Base-by-base conservation (phyloP, 805 yeast species). In the Kazachstania viticola region DNA sequence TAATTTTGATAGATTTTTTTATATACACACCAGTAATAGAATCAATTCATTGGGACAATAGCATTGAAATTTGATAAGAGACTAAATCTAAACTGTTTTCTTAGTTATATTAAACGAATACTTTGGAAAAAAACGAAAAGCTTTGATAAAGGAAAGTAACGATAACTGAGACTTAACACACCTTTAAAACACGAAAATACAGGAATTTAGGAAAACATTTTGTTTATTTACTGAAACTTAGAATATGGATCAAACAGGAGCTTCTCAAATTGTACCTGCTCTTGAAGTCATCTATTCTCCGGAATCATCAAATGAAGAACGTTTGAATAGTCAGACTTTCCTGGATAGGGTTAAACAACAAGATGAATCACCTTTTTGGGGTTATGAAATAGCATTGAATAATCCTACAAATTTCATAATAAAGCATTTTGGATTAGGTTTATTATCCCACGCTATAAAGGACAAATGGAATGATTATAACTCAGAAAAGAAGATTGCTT, bases 351-450 rank as follows among this genome's bases (percentile, higher is more conserved):
- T 88, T 17, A 87, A 83, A 49, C 59, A 65, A 27, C 75, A 79
- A 39, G 80, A 77, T 8, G 93, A 87, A 50, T 77, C 94, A 14
- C 96, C 98, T 0, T 72, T 63, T 39, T 84, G 94, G 87, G 96
- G 96, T 3, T 88, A 78, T 56, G 84, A 80, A 52, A 66, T 91
- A 36, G 84, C 94, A 1, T 51, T 72, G 17, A 74, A 53, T 62
- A 71, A 59, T 62, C 75, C 55, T 42, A 62, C 70, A 27, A 71
- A 78, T 49, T 71, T 65, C 41, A 74, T 83, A 17, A 85, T 87
- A 16, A 74, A 95, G 39, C 96, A 93, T 56, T 91, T 75, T 54
- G 98, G 98, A 0, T 62, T 91, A 25, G 75, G 88, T 13, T 58
- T 91, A 38, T 58, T 91, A 19, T 83, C 84, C 42, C 65, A 75